Conservation (phyloP, 2,329 filamentous ascomycete species). For the Clarireedia hainanense region DNA sequence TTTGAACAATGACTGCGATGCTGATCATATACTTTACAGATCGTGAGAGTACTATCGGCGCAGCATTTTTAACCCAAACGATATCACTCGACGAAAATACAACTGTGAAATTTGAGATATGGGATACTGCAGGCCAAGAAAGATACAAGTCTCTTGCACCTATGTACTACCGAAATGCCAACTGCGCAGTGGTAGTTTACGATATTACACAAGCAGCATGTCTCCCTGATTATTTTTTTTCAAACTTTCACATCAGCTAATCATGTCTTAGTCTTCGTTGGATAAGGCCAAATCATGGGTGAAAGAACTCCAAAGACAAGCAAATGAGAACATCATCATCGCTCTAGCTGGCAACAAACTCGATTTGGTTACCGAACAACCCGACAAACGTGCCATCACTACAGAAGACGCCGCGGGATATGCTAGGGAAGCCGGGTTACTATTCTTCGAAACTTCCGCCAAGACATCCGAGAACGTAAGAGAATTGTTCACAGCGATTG, state of each 20-base stretch:
- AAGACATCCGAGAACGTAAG: constrained; percentile 96
- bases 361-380: constrained; percentile 88
- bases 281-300: constrained; percentile 99
- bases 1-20: neutral
- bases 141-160: constrained; percentile 97
- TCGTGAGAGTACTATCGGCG: constrained; percentile 41
- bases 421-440: constrained; percentile 80
- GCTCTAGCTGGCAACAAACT: constrained; percentile 96
- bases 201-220: constrained; percentile 96
- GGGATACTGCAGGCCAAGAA: constrained; percentile 97
- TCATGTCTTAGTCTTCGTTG: constrained; percentile 64
- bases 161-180: constrained; percentile 99
- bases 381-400: constrained; percentile 88
- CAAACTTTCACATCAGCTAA: neutral
- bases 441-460: constrained; percentile 98
- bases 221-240: neutral
- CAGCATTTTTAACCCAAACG: constrained; percentile 97
- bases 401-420: constrained; percentile 92
- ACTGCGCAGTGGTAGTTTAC: constrained; percentile 98
- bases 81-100: constrained; percentile 89
- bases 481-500: constrained; percentile 94
- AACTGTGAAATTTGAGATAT: constrained; percentile 99
- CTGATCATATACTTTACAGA: constrained; percentile 2
- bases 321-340: constrained; percentile 99
- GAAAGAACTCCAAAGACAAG: constrained; percentile 95